phyloP scores from a whole-genome alignment of 129 eudicot species.

The Cynara cardunculus region DNA sequence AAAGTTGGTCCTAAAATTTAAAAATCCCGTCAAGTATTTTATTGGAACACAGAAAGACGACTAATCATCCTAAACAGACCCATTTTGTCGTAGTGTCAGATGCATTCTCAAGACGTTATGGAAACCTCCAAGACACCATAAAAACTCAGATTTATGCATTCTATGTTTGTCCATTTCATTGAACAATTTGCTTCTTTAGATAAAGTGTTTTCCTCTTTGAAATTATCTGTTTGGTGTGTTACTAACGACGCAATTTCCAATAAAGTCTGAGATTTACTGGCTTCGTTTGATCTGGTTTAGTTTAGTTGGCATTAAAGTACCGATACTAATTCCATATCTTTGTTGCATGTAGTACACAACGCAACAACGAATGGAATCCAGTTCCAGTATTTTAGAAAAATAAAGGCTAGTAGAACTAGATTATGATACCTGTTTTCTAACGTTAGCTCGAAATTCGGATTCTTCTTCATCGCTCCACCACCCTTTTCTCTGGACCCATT shows the following conservation, averaged over 20 bases:
- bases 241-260: background rate
- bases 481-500: conserved; percentile 63
- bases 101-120: no score
- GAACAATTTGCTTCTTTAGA: background rate
- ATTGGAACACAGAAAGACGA: no score
- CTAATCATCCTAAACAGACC: no score
- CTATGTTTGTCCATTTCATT: background rate
- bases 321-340: no score
- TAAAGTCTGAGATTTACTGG: background rate
- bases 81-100: no score
- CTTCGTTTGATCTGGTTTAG: background rate
- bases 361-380: background rate
- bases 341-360: background rate
- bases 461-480: conserved; percentile 78
- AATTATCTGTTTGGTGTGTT: background rate
- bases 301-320: background rate
- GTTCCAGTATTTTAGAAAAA: background rate
- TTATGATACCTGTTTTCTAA: conserved; percentile 52
- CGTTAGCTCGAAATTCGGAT: conserved; percentile 33
- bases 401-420: background rate
- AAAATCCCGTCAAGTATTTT: no score
- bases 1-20: no score
- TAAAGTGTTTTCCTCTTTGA: background rate
- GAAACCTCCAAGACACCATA: no score
- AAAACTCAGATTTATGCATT: no score